These are phyloP conservation scores for Talaromyces sp. DNA, from an alignment of 2,329 filamentous ascomycete species.

Conservation along the genomic window DNA sequence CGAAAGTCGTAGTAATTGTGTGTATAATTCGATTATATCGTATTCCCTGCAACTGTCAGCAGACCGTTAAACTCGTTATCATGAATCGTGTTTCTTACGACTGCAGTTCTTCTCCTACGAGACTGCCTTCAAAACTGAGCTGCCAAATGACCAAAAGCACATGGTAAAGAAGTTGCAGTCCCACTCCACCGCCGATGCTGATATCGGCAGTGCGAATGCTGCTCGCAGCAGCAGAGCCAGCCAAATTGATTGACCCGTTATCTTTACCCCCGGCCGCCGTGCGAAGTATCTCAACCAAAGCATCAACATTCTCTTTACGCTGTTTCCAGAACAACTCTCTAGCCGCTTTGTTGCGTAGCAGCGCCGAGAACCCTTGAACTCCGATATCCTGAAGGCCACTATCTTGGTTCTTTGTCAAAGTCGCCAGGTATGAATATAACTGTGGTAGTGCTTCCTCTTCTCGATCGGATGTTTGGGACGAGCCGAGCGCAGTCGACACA, in stretches of 20 bases:
- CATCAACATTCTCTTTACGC: conserved; percentile 74
- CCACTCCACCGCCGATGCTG: conserved; percentile 67
- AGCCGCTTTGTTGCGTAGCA: conserved; percentile 69
- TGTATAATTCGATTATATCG: conserved; percentile 85
- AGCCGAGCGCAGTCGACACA: conserved; percentile 59
- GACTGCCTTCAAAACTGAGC: conserved; percentile 76
- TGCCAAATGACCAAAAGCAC: conserved; percentile 94
- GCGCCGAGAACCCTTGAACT: conserved; percentile 80
- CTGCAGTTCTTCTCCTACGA: conserved; percentile 74
- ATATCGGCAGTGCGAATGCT: conserved; percentile 62
- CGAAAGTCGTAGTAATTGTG: conserved; percentile 83
- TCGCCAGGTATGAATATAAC: conserved; percentile 79
- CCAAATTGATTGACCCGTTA: conserved; percentile 55
- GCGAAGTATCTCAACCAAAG: conserved; percentile 73
- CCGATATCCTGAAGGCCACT: conserved; percentile 92
- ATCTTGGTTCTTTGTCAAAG: conserved; percentile 77
- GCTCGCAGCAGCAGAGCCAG: conserved; percentile 41
- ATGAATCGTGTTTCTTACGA: conserved; percentile 54
- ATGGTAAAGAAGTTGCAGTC: conserved; percentile 88
- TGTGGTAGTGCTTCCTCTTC: conserved; percentile 73
- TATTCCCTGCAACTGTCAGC: conserved; percentile 63
- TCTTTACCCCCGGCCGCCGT: conserved; percentile 70
- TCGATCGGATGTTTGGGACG: conserved; percentile 55
- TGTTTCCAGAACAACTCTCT: conserved; percentile 88
- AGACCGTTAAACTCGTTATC: not conserved